These are phyloP conservation scores for Teratosphaeria destructans DNA, from an alignment of 2,329 filamentous ascomycete species.

Conservation along the genomic window DNA sequence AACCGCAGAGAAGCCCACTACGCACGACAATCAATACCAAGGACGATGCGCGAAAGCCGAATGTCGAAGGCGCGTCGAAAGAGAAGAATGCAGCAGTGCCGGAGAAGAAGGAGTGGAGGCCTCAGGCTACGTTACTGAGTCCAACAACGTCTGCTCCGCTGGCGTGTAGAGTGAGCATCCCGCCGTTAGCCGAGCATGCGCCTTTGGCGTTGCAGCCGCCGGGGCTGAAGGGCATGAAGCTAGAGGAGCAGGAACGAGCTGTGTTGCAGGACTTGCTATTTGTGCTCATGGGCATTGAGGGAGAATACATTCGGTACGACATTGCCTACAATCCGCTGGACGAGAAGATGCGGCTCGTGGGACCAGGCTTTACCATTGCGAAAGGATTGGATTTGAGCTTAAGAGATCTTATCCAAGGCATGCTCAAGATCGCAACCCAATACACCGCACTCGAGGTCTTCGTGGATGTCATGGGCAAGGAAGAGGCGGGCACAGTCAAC, in stretches of 20 bases:
- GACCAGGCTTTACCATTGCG: constrained; percentile 69
- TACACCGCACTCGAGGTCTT: constrained; percentile 87
- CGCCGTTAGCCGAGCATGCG: constrained; percentile 53
- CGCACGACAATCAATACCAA: neutral
- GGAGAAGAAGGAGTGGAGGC: constrained; percentile 52
- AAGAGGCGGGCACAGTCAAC: constrained; percentile 89
- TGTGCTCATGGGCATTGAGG: constrained; percentile 96
- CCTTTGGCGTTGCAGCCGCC: constrained; percentile 59
- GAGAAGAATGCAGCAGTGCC: neutral
- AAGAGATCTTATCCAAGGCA: constrained; percentile 73
- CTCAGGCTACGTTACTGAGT: constrained; percentile 64
- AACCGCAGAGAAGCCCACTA: neutral
- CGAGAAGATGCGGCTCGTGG: constrained; percentile 77
- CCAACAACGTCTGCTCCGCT: constrained; percentile 55
- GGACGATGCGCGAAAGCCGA: neutral
- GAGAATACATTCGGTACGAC: constrained; percentile 86
- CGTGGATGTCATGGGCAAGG: constrained; percentile 84
- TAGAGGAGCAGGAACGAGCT: constrained; percentile 74
- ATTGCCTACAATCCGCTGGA: constrained; percentile 72
- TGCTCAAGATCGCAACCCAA: constrained; percentile 90
- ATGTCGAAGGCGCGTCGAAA: neutral
- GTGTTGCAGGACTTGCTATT: constrained; percentile 87
- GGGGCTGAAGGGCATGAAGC: constrained; percentile 57
- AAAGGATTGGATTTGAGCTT: constrained; percentile 83
- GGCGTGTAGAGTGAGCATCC: constrained; percentile 54